Percentiles rank a stretch among this genome's conserved stretches.
These are phyloP conservation scores for Sporothrix inflata DNA, from an alignment of 2,329 filamentous ascomycete species.

Conservation along the genomic window DNA sequence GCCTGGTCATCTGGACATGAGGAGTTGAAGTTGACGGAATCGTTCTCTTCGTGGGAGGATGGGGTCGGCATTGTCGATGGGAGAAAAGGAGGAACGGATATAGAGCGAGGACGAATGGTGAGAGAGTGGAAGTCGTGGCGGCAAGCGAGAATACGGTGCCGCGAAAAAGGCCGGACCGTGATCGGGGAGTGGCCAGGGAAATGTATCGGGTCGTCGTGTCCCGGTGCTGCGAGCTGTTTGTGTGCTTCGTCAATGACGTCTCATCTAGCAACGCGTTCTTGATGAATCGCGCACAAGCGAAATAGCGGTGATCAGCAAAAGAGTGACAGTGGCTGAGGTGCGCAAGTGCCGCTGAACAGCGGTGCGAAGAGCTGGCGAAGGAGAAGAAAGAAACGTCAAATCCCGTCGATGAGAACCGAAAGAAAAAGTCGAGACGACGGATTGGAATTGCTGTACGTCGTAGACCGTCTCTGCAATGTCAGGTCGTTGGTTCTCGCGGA, in stretches of 20 bases:
- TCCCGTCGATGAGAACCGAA: neutral
- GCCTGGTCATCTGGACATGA: constrained; percentile 50
- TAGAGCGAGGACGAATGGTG: neutral
- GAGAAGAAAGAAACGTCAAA: constrained; percentile 7
- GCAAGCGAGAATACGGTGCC: neutral
- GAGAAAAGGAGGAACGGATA: neutral
- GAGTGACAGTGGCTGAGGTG: neutral
- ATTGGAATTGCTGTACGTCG: neutral
- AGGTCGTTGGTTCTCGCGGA: neutral
- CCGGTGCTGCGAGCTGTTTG: neutral
- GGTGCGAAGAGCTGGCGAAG: neutral
- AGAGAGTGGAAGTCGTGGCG: neutral
- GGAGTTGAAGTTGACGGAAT: constrained; percentile 42
- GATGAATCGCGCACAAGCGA: neutral
- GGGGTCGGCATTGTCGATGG: constrained; percentile 36
- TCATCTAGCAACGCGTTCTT: neutral
- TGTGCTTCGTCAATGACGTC: neutral
- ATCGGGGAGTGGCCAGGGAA: neutral
- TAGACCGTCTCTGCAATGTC: neutral
- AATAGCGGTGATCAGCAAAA: neutral
- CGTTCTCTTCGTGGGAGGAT: constrained; percentile 31
- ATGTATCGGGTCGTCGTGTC: neutral
- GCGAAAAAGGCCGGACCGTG: neutral
- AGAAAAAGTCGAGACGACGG: neutral
- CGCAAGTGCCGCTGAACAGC: neutral